Base-by-base conservation (phyloP, 495 filamentous ascomycete genomes). In the Tuber brumale region DNA sequence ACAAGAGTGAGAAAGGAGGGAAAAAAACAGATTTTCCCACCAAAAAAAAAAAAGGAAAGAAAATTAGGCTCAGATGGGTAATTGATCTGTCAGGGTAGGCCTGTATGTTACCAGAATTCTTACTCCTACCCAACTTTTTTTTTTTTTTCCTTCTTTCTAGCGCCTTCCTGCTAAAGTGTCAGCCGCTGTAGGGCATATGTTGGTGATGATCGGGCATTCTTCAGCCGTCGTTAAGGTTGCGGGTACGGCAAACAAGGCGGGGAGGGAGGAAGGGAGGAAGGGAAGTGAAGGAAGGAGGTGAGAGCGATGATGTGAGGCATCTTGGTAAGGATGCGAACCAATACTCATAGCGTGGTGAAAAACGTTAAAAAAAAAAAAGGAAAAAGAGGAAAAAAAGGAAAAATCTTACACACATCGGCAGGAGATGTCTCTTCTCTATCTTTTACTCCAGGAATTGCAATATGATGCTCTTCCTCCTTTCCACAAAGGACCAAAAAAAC, bases 211-310 rank as follows among this genome's bases (percentile, higher is more conserved):
- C 57, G 57, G 57, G 18, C 57, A 66, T 66, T 66, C 57, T 66
- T 66, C 57, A 66, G 57, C 57, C 57, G 57, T 10, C 57, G 27
- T 66, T 35, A 66, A 66, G 57, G 57, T 66, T 66, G 57, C 57
- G 57, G 57, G 57, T 31, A 27, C 51, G 57, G 57, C 14, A 66
- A 27, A 66, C 27, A 16, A 14, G 57, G 9, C n/a, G 57, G 57
- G n/a, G n/a, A 31, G 27, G 27, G 27, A n/a, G 27, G 9, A 10
- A 31, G 27, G 12, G 3, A 16, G 51, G 51, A 57, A 61, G n/a
- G 3, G 57, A 66, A 18, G 23, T n/a, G 48, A 27, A 66, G n/a
- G 57, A 66, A 31, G n/a, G n/a, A 57, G 18, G 10, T n/a, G n/a
- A 57, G 8, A n/a, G 9, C 14, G 57, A 66, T 66, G 57, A 66